phyloP scores from a whole-genome alignment of 805 yeast genomes.

The Candida hungchunana region DNA sequence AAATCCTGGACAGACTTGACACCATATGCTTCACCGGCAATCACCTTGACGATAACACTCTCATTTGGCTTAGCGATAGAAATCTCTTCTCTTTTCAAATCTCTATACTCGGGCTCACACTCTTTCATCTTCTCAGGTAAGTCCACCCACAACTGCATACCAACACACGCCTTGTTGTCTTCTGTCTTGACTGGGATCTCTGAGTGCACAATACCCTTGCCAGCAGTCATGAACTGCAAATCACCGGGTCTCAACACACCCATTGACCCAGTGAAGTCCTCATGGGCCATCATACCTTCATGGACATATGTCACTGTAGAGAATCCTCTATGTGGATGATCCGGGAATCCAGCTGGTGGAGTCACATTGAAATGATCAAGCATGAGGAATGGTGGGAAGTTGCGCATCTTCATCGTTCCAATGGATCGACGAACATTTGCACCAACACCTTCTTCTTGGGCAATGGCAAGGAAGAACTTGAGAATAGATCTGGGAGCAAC shows the following conservation, averaged over 20 bases:
- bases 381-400: conserved; percentile 79
- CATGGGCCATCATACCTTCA: conserved; percentile 70
- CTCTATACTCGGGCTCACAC: conserved; percentile 72
- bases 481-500: conserved; percentile 41
- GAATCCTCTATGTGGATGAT: conserved; percentile 80
- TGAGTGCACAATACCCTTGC: conserved; percentile 78
- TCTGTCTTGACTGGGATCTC: conserved; percentile 71
- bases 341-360: conserved; percentile 73
- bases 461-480: conserved; percentile 52
- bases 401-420: conserved; percentile 62
- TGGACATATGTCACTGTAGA: conserved; percentile 71
- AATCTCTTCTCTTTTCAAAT: conserved; percentile 62
- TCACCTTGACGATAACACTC: conserved; percentile 62
- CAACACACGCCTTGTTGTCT: conserved; percentile 48
- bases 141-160: conserved; percentile 88
- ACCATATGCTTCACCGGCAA: conserved; percentile 74
- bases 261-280: conserved; percentile 81
- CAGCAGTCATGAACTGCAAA: conserved; percentile 92
- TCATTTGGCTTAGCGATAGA: conserved; percentile 67
- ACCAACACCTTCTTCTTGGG: conserved; percentile 85
- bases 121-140: conserved; percentile 62
- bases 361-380: conserved; percentile 70
- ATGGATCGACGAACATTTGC: conserved; percentile 79
- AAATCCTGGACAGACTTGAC: conserved; percentile 68
- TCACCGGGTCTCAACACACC: conserved; percentile 81